A percentile compares a stretch with the other conserved stretches of the same genome.
Evolutionary conservation across 2,329 filamentous ascomycete genomes (phyloP).

Genomic region (Pseudogymnoascus sp.): DNA sequence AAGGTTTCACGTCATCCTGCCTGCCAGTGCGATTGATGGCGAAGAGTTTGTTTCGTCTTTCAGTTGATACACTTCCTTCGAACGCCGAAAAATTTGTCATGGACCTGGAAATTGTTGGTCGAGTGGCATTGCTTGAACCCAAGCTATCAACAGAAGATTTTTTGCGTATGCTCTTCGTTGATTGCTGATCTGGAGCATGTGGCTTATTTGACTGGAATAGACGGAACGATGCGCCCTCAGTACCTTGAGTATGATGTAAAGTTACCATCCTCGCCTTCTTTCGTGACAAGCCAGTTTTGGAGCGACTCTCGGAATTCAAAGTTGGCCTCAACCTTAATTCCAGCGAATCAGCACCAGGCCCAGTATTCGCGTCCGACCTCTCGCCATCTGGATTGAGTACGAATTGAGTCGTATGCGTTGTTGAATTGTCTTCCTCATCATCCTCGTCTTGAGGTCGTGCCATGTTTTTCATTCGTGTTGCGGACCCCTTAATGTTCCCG

Average conservation of each 20-base stretch:
- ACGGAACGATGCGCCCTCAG: constrained; percentile 32
- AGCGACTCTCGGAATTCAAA: constrained; percentile 46
- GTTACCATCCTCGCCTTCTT: constrained; percentile 17
- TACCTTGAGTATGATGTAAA: constrained; percentile 19
- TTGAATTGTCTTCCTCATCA: constrained; percentile 26
- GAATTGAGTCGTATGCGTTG: constrained; percentile 14
- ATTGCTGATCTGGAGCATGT: constrained; percentile 16
- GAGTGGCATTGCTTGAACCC: constrained; percentile 18
- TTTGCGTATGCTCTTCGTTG: constrained; percentile 20
- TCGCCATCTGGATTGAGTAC: constrained; percentile 26
- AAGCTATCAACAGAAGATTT: constrained; percentile 27
- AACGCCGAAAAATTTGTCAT: constrained; percentile 18
- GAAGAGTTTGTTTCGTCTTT: constrained; percentile 42
- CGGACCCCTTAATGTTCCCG: constrained; percentile 45
- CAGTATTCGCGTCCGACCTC: constrained; percentile 42
- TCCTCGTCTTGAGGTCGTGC: constrained; percentile 29
- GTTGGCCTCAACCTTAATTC: constrained; percentile 80
- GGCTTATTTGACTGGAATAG: constrained; percentile 34
- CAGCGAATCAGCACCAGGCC: constrained; percentile 43
- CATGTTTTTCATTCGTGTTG: constrained; percentile 51
- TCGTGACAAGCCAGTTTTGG: constrained; percentile 13
- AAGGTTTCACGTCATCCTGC: constrained; percentile 52
- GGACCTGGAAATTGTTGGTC: constrained; percentile 20
- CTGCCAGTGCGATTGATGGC: constrained; percentile 40
- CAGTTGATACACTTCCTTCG: constrained; percentile 21